Base-by-base conservation (phyloP, 1,284 basidiomycete species). In the Irpex sp. region DNA sequence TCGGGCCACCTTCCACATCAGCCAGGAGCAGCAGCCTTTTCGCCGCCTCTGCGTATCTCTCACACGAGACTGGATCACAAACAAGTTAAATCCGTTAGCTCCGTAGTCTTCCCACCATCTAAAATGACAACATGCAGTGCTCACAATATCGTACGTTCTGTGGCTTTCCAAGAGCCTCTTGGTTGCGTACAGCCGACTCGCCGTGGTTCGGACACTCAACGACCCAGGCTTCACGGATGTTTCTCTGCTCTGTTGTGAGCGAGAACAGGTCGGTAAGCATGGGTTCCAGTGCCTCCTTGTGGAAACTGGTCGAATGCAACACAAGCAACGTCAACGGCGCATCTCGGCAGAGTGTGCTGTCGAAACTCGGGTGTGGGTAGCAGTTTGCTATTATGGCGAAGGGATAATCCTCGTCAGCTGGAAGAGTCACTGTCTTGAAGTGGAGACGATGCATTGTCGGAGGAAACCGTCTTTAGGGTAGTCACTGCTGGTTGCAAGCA, bases 271-370 rank as follows among this genome's bases (percentile, higher is more conserved):
- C 49, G 3, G 66, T 53, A 5, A 72, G 58, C 6, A 67, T 68
- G 13, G 71, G 71, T 65, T 73, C 73, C 68, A 69, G 73, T 9
- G 68, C 61, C 60, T 74, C 73, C 63, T 74, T 73, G 66, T 72
- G 63, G 21, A 64, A 64, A 43, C 63, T 64, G 7, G 63, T 64
- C 7, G 63, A 64, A 39, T 64, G 63, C 17, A 64, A 31, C 5
- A 64, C 26, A 6, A 64, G 35, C 7, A 64, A 49, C 7, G 60
- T 64, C 63, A 57, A 21, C 36, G 57, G 37, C 13, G 46, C 57
- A 11, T 35, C 21, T 9, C 33, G 7, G 21, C 53, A 33, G 21
- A 17, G 53, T 55, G 53, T 15, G 9, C 26, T 33, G 26, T 55
- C 33, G 31, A 55, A 55, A 17, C n/a, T 55, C 9, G 56, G 56